Evolutionary conservation across 2,329 filamentous ascomycete genomes (phyloP).

Genomic region (Periconia macrospinosa): DNA sequence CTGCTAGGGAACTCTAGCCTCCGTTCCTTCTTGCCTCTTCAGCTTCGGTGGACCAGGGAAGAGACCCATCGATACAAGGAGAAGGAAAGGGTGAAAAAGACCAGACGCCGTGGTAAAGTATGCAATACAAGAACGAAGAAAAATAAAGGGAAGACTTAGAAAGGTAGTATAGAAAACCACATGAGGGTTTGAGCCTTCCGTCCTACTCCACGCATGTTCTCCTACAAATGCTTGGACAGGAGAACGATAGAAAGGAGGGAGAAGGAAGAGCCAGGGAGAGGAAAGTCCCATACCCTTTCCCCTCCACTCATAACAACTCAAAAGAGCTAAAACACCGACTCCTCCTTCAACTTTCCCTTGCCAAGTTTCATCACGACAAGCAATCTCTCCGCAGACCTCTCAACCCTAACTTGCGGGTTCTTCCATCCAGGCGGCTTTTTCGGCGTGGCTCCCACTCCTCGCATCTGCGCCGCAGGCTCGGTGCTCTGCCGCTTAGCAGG

Average conservation of each 20-base stretch:
- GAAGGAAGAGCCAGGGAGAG: not conserved
- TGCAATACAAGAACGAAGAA: too few relatives aligned
- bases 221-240: too few relatives aligned
- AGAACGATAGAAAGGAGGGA: too few relatives aligned
- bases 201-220: too few relatives aligned
- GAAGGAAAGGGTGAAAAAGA: not conserved
- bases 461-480: conserved; percentile 16
- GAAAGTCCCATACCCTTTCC: not conserved
- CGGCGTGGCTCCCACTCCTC: conserved; percentile 10
- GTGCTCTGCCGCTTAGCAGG: conserved; percentile 32
- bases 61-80: not conserved
- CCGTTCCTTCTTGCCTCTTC: too few relatives aligned
- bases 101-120: too few relatives aligned
- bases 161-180: too few relatives aligned
- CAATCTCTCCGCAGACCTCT: conserved; percentile 5
- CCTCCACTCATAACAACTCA: not conserved
- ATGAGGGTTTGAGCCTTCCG: too few relatives aligned
- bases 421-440: conserved; percentile 2
- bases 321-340: not conserved
- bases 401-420: conserved; percentile 21
- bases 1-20: not conserved
- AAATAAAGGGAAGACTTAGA: too few relatives aligned
- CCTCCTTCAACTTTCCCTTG: conserved; percentile 10
- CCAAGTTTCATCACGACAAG: conserved; percentile 25
- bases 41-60: too few relatives aligned